phyloP scores from a whole-genome alignment of 352 stramenopile genomes.

The Pythium phragmitis region DNA sequence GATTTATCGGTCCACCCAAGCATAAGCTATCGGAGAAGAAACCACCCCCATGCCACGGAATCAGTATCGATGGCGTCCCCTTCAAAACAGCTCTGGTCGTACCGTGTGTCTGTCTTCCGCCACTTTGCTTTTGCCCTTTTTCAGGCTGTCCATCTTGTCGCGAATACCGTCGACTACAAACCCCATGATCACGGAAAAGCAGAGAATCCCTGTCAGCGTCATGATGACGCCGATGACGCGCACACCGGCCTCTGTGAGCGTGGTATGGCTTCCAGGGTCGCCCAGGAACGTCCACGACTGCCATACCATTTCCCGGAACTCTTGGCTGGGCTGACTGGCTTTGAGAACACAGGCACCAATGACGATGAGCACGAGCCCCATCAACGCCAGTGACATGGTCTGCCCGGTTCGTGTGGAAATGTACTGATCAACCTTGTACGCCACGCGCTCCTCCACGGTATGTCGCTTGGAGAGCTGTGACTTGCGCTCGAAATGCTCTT shows the following conservation, averaged over 20 bases:
- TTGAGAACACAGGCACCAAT: conserved; percentile 46
- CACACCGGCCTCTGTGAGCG: conserved; percentile 34
- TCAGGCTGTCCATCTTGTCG: conserved; percentile 86
- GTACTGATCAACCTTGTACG: conserved; percentile 61
- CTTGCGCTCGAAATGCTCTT: conserved; percentile 13
- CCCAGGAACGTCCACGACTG: conserved; percentile 64
- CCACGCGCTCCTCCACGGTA: conserved; percentile 33
- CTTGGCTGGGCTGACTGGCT: conserved; percentile 25
- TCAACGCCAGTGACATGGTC: conserved; percentile 39
- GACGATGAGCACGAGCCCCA: conserved; percentile 47
- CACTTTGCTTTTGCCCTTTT: conserved; percentile 84
- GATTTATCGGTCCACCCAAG: conserved; percentile 89
- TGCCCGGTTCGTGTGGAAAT: conserved; percentile 64
- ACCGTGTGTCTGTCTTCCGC: conserved; percentile 82
- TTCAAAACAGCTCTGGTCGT: too few relatives aligned
- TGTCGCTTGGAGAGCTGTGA: conserved; percentile 30
- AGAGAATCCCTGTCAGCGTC: conserved; percentile 70
- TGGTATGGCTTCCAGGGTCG: conserved; percentile 48
- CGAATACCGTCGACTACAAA: conserved; percentile 88
- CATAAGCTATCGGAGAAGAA: conserved; percentile 44
- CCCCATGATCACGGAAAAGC: conserved; percentile 90
- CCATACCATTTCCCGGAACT: conserved; percentile 53
- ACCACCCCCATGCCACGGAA: too few relatives aligned
- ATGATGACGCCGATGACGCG: conserved; percentile 60
- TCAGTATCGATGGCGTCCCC: too few relatives aligned